A percentile compares a stretch with the other conserved stretches of the same genome.
These are phyloP conservation scores for Lentinula sp. DNA, from an alignment of 768 basidiomycete genomes.

Conservation along the genomic window DNA sequence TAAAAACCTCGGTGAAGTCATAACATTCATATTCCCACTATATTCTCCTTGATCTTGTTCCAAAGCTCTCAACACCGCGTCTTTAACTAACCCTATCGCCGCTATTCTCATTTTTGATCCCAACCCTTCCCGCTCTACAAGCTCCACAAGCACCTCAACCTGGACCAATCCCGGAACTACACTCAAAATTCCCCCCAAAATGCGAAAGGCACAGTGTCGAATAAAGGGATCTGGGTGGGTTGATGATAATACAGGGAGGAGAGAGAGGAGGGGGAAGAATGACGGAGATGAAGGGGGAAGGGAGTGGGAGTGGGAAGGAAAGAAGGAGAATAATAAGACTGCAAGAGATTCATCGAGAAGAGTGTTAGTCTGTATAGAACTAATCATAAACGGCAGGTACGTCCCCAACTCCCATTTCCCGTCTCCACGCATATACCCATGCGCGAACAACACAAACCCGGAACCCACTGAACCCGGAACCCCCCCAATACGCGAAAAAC, in stretches of 20 bases:
- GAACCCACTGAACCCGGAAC: too few relatives aligned
- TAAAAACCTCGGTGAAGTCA: conserved; percentile 51
- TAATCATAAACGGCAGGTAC: conserved; percentile 29
- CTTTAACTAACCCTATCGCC: neutral
- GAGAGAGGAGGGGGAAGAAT: conserved; percentile 47
- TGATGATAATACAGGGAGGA: conserved; percentile 56
- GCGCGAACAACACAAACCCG: neutral
- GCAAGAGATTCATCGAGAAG: neutral
- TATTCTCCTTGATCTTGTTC: conserved; percentile 14
- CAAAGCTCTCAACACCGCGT: neutral
- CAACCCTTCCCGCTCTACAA: neutral
- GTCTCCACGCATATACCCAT: neutral
- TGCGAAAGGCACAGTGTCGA: conserved; percentile 59
- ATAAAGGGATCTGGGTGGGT: conserved; percentile 39
- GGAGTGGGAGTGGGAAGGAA: neutral
- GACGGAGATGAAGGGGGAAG: too few relatives aligned
- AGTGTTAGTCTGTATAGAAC: conserved; percentile 45
- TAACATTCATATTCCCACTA: conserved; percentile 19
- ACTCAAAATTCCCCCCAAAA: conserved; percentile 60
- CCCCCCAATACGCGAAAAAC: neutral
- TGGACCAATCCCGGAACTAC: neutral
- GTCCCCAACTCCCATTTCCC: too few relatives aligned
- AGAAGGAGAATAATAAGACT: neutral
- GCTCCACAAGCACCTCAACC: neutral
- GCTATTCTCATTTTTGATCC: neutral